Base-by-base conservation (phyloP, 345 rosid genomes). In the Moricandia arvensis region DNA sequence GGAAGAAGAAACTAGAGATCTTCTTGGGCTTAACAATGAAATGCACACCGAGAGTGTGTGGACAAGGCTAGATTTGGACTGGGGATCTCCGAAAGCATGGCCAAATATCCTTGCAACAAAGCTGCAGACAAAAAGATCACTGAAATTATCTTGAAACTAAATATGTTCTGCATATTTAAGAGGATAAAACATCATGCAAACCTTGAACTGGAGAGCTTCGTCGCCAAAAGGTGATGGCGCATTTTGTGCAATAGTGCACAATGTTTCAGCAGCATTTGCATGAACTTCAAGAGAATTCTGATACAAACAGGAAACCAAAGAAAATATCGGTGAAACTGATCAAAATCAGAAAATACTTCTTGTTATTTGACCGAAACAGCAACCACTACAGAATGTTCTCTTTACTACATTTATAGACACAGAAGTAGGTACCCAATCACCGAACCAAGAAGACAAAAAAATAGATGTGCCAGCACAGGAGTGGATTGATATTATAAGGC, bases 41-140 rank as follows among this genome's bases (percentile, higher is more conserved):
- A 94, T 91, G 81, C 98, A 94, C 66, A 94, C 98, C 26, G 97
- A 91, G 68, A 94, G 95, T 7, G 97, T 89, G 82, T 94, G 85
- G 61, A 91, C 96, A 81, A 90, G 98, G 67, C 92, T 86, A 75
- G 96, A 94, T 79, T 90, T 89, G 38, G 97, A 94, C 76, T 82
- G 82, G 62, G 97, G 82, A 82, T 90, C 98, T 83, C 85, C 97
- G 77, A 94, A 69, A 45, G 97, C 97, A 84, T 91, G 98, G 68
- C 85, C 81, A 77, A 94, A 94, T 75, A 94, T 93, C 82, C 96
- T 86, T 70, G 86, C 92, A 79, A 94, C 90, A 75, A 86, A 94
- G 81, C 98, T 94, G 96, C 81, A 75, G 9, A 68, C 6, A 75
- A 38, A 76, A 29, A 78, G n/a, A 45, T 34, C 21, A 59, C 53